Conservation (phyloP, 2,329 filamentous ascomycete genomes). For the Colletotrichum filicis region DNA sequence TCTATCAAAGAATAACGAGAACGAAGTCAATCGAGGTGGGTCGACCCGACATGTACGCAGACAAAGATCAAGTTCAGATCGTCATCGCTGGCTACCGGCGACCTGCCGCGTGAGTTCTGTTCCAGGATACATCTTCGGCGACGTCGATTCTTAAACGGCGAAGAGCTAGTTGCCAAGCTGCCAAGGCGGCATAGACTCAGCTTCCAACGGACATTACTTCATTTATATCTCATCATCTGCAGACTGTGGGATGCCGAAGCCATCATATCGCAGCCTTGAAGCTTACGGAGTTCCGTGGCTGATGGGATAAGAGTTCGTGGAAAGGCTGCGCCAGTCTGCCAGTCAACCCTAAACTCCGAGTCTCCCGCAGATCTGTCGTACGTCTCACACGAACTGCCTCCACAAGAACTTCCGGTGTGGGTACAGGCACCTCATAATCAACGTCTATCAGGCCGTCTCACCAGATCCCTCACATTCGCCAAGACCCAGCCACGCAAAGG, state of each 20-base stretch:
- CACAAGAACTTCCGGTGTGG: background rate
- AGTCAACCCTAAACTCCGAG: background rate
- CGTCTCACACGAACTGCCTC: background rate
- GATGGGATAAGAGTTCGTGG: background rate
- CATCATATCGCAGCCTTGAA: background rate
- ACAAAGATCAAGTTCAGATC: background rate
- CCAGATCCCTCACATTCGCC: background rate
- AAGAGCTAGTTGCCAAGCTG: background rate
- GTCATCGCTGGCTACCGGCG: background rate
- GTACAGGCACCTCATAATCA: background rate
- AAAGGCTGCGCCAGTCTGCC: background rate
- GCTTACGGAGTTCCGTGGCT: background rate
- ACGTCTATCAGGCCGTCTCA: background rate
- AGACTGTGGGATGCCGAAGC: background rate
- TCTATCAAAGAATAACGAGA: background rate
- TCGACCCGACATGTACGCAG: too few relatives aligned
- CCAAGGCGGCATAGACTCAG: background rate
- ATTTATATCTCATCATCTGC: background rate
- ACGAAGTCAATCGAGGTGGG: background rate
- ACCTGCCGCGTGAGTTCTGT: background rate
- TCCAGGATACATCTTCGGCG: background rate
- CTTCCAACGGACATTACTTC: too few relatives aligned
- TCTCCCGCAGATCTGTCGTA: background rate
- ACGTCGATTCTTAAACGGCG: background rate
- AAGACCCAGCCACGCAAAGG: background rate